Conservation (phyloP, 2,329 filamentous ascomycete genomes). For the Ophiostoma pallidulum region DNA sequence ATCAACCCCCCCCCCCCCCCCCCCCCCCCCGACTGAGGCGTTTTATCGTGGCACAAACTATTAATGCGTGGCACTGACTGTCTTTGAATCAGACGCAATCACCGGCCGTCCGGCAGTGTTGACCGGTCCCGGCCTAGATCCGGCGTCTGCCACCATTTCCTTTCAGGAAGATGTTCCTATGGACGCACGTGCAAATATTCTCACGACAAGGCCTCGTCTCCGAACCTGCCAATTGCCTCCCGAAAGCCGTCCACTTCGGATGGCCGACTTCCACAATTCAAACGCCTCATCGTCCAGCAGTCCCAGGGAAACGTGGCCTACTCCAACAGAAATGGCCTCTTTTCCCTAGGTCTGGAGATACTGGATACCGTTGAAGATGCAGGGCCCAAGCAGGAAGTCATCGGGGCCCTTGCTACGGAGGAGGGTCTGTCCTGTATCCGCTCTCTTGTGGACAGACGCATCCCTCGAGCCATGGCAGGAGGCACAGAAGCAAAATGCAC, state of each 20-base stretch:
- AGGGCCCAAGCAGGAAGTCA: background rate
- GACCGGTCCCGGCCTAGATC: too few species aligned
- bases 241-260: too few species aligned
- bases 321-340: background rate
- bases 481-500: background rate
- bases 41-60: too few species aligned
- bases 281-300: background rate
- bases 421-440: constrained; percentile 8
- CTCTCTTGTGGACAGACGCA: background rate
- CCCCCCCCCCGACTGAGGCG: too few species aligned
- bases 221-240: background rate
- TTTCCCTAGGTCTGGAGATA: constrained; percentile 7
- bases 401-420: constrained; percentile 1
- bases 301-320: background rate
- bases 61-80: too few species aligned
- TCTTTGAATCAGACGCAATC: too few species aligned
- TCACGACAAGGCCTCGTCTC: background rate
- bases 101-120: too few species aligned
- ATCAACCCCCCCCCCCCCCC: too few species aligned
- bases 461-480: background rate
- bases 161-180: background rate
- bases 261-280: background rate
- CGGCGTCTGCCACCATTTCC: background rate
- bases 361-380: background rate
- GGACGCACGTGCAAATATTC: background rate